Conservation (phyloP, 306 rosid species). For the Inga oerstediana region DNA sequence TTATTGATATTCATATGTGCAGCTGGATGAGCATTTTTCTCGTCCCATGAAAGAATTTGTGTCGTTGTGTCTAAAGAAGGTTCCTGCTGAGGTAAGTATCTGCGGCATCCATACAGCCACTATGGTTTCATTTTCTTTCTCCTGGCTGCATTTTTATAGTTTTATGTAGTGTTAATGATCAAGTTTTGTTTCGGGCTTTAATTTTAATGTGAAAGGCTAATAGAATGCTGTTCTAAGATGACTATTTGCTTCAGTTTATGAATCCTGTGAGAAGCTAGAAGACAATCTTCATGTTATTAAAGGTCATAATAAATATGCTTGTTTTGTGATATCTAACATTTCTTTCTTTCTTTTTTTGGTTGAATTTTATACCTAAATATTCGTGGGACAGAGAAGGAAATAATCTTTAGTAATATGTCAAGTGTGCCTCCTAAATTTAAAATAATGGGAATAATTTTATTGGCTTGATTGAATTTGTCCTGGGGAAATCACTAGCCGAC, state of each 20-base stretch:
- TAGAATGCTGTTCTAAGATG: not conserved
- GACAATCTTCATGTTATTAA: not conserved
- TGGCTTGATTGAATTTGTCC: slow-evolving; percentile 11
- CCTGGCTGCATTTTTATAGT: slow-evolving; percentile 13
- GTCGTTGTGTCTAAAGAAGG: slow-evolving; percentile 86
- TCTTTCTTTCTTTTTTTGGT: not conserved
- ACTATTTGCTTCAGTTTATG: slow-evolving; percentile 8
- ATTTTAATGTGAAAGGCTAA: not conserved
- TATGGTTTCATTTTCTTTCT: slow-evolving; percentile 25
- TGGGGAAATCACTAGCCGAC: slow-evolving; percentile 20
- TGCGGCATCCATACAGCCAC: slow-evolving; percentile 7
- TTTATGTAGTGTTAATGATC: slow-evolving; percentile 12
- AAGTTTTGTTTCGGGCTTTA: slow-evolving; percentile 27
- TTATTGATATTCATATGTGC: slow-evolving; percentile 45
- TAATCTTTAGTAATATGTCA: not conserved
- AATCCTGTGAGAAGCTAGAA: slow-evolving; percentile 6
- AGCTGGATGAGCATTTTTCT: slow-evolving; percentile 99
- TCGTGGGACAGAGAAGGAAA: not conserved
- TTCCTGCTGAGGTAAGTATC: slow-evolving; percentile 87
- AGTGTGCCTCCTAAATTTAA: slow-evolving; percentile 14
- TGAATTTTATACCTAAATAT: not conserved
- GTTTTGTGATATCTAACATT: not conserved
- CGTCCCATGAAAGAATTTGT: slow-evolving; percentile 96
- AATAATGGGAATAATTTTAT: not conserved
- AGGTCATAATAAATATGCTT: slow-evolving; percentile 18